A percentile compares a stretch with the other conserved stretches of the same genome.
phyloP scores from a whole-genome alignment of 257 asterid genomes.

The Ophiorrhiza pumila region DNA sequence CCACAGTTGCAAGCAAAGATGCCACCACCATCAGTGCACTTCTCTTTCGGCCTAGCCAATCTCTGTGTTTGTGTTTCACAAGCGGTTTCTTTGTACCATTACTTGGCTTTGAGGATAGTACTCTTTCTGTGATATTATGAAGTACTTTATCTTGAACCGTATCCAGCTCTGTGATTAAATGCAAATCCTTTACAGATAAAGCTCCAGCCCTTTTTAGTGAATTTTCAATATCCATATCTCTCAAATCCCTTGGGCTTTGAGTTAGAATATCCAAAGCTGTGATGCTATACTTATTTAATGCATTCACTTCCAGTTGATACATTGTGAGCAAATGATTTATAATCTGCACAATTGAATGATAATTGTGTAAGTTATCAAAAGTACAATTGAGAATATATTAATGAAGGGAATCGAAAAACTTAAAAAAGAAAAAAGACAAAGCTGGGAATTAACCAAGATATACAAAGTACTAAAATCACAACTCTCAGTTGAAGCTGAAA shows the following conservation, averaged over 20 bases:
- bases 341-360: slow-evolving; percentile 24
- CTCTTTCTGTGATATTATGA: neutral
- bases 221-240: slow-evolving; percentile 39
- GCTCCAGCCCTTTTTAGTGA: slow-evolving; percentile 31
- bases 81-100: slow-evolving; percentile 4
- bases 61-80: slow-evolving; percentile 25
- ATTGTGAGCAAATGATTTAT: slow-evolving; percentile 27
- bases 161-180: slow-evolving; percentile 20
- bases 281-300: slow-evolving; percentile 23
- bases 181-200: slow-evolving; percentile 24
- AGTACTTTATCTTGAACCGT: slow-evolving; percentile 5
- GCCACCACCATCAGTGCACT: slow-evolving; percentile 42
- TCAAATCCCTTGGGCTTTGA: slow-evolving; percentile 40
- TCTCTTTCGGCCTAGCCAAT: slow-evolving; percentile 34
- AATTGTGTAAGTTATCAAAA: too few species aligned
- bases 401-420: neutral
- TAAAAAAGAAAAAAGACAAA: too few species aligned
- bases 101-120: slow-evolving; percentile 4
- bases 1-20: slow-evolving; percentile 33
- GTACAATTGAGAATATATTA: too few species aligned
- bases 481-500: neutral
- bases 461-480: too few species aligned
- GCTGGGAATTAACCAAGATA: neutral
- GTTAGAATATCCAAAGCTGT: slow-evolving; percentile 37
- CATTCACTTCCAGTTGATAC: slow-evolving; percentile 36